A percentile compares a stretch with the other conserved stretches of the same genome.
Evolutionary conservation across 192 early-diverging fungal species (phyloP).

Genomic region (Backusella parvicylindrica): DNA sequence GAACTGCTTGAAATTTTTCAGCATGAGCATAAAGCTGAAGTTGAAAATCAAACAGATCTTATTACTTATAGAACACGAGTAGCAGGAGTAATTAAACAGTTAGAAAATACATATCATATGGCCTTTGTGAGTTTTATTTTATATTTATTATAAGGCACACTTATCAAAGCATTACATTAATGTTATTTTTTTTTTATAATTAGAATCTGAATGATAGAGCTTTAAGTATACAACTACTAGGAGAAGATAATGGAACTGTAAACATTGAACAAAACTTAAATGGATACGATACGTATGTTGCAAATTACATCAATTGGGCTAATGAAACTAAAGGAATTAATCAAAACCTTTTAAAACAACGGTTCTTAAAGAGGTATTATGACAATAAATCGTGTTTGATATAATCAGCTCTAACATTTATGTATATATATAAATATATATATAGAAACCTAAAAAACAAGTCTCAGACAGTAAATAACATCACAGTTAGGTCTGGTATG

Average conservation of each 20-base stretch:
- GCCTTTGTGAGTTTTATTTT: neutral
- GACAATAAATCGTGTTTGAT: neutral
- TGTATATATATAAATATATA: neutral
- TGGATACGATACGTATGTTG: slow-evolving; percentile 24
- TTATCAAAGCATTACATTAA: neutral
- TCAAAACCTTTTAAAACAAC: neutral
- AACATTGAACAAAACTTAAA: neutral
- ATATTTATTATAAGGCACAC: neutral
- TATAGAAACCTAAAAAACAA: slow-evolving; percentile 10
- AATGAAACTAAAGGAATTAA: slow-evolving; percentile 24
- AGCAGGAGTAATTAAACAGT: neutral
- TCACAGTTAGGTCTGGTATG: slow-evolving; percentile 71
- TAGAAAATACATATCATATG: neutral
- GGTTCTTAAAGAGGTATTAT: slow-evolving; percentile 20
- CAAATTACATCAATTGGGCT: slow-evolving; percentile 29
- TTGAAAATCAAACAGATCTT: neutral
- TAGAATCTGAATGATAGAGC: slow-evolving; percentile 16
- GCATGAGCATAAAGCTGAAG: slow-evolving; percentile 29
- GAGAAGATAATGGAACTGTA: neutral
- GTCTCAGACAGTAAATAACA: slow-evolving; percentile 22
- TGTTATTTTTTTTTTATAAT: neutral
- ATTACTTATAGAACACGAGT: slow-evolving; percentile 1
- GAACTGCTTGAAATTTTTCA: slow-evolving; percentile 66
- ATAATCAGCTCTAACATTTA: neutral
- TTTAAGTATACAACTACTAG: slow-evolving; percentile 19